Conservation (phyloP, 1,284 basidiomycete genomes). For the Apiotrichum mycotoxinovorans region DNA sequence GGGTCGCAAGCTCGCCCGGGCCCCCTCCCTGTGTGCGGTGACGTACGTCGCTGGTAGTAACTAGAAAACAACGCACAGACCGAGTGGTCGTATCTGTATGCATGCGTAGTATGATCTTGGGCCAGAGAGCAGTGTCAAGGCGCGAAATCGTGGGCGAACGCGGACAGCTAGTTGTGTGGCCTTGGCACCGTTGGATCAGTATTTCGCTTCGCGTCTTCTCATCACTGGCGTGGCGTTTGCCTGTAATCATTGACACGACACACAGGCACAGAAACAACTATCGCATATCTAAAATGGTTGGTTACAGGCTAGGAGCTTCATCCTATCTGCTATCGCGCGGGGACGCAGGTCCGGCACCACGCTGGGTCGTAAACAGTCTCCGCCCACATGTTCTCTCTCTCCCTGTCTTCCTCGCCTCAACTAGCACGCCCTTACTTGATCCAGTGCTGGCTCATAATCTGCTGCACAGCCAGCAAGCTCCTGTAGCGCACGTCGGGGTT, state of each 20-base stretch:
- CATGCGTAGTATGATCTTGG: not conserved
- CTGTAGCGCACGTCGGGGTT: conserved; percentile 88
- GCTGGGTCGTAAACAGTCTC: no score
- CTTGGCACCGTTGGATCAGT: no score
- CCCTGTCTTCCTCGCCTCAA: not conserved
- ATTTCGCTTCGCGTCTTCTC: no score
- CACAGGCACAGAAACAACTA: not conserved
- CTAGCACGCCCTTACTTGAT: not conserved
- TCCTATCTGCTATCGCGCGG: not conserved
- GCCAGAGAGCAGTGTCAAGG: not conserved
- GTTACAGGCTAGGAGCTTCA: not conserved
- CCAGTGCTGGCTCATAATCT: conserved; percentile 46
- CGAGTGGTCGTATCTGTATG: not conserved
- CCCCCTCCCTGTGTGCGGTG: not conserved
- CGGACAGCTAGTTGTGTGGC: no score
- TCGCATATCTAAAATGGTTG: conserved; percentile 2
- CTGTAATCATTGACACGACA: no score
- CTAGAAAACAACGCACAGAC: conserved; percentile 1
- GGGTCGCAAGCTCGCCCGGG: no score
- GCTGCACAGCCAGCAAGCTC: conserved; percentile 61
- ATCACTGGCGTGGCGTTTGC: no score
- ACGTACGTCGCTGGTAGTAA: not conserved
- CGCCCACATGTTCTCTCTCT: no score
- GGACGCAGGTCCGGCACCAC: no score
- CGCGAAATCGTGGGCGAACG: not conserved